Evolutionary conservation across 2,329 filamentous ascomycete species (phyloP).

Genomic region (Thielaviopsis punctulata): DNA sequence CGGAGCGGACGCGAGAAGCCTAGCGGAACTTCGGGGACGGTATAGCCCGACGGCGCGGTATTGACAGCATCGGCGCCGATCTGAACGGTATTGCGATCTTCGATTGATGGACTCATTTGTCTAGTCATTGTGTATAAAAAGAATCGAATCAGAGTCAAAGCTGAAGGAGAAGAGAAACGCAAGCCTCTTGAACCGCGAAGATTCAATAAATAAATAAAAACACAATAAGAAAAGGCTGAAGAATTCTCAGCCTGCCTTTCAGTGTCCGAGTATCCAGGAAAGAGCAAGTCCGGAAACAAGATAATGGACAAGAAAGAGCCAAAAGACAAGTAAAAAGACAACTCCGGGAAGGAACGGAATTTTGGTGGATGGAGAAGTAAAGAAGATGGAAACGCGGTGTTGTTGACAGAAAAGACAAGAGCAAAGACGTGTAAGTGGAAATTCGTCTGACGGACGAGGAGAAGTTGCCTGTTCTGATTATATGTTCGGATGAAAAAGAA

Average conservation of each 20-base stretch:
- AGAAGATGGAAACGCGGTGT: not conserved
- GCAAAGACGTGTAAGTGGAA: not conserved
- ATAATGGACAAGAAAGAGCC: slow-evolving; percentile 4
- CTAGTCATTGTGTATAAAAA: slow-evolving; percentile 3
- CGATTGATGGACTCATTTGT: slow-evolving; percentile 5
- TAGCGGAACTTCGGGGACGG: slow-evolving; percentile 6
- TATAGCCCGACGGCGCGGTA: not conserved
- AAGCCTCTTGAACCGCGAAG: not conserved
- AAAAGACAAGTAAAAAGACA: slow-evolving; percentile 5
- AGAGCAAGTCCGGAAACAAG: slow-evolving; percentile 3
- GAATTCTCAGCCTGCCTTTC: not conserved
- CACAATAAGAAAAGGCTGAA: not conserved
- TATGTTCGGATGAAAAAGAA: not conserved
- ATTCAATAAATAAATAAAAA: not conserved
- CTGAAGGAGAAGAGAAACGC: not conserved
- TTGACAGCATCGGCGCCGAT: not conserved
- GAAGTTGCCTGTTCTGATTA: not conserved
- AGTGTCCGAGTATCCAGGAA: slow-evolving; percentile 5
- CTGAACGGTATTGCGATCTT: slow-evolving; percentile 6
- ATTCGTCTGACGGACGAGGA: not conserved
- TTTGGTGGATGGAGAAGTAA: too few species aligned
- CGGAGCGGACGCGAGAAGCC: slow-evolving; percentile 13
- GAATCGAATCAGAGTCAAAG: not conserved
- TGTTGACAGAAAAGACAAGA: not conserved
- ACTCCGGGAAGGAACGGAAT: slow-evolving; percentile 8